Evolutionary conservation across 257 asterid genomes (phyloP).

Genomic region (Solanum sejunctum): DNA sequence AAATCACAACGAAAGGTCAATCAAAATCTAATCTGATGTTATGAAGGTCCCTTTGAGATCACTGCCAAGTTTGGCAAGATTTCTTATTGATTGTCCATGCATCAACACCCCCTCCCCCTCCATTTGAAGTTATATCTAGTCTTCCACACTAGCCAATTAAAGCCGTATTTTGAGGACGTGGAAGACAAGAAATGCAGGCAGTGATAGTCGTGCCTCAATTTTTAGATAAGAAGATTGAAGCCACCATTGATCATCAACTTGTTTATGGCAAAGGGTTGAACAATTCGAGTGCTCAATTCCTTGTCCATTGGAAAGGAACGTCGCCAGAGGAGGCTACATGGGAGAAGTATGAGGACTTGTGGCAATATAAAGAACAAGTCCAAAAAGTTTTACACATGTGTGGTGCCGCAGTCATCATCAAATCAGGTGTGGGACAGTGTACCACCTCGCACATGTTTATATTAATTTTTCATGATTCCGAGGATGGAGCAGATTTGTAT

Average conservation of each 20-base stretch:
- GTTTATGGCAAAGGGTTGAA: neutral
- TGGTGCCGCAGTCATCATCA: no score
- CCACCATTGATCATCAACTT: neutral
- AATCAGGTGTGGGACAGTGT: neutral
- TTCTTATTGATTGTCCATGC: neutral
- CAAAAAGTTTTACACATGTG: no score
- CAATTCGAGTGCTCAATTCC: no score
- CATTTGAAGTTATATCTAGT: neutral
- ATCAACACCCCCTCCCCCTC: neutral
- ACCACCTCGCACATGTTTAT: rapidly evolving
- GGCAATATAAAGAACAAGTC: no score
- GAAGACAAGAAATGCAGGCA: neutral
- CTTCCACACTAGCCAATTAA: neutral
- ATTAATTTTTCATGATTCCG: no score
- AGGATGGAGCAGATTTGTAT: neutral
- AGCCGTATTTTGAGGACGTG: neutral
- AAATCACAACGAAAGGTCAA: no score
- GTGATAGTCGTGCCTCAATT: neutral
- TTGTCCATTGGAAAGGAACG: neutral
- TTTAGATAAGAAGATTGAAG: neutral
- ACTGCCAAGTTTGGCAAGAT: neutral
- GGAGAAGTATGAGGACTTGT: no score
- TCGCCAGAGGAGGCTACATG: neutral
- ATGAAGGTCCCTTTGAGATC: neutral
- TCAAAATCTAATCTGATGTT: no score